These are phyloP conservation scores for Clitopilus passeckerianus DNA, from an alignment of 768 basidiomycete genomes.

Conservation along the genomic window DNA sequence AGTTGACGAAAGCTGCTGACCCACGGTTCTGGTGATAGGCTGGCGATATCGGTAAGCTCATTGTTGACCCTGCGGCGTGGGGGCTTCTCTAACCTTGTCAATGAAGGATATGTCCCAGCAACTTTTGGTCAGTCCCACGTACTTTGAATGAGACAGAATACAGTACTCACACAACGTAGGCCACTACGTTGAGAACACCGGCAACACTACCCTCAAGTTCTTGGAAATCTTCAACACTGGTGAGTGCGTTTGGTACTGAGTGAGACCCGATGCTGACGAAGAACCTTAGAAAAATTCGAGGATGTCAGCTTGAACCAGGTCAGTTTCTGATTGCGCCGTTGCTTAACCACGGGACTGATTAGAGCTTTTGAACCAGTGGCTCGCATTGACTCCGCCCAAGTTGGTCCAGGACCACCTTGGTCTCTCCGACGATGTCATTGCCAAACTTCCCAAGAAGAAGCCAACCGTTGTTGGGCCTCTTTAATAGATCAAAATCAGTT, in stretches of 20 bases:
- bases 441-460: conserved; percentile 33
- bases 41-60: conserved; percentile 49
- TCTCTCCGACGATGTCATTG: conserved; percentile 7
- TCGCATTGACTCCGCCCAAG: conserved; percentile 14
- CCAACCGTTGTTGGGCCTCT: conserved; percentile 26
- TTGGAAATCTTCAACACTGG: conserved; percentile 44
- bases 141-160: not conserved
- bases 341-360: not conserved
- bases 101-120: conserved; percentile 49
- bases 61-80: not conserved
- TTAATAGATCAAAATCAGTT: not conserved
- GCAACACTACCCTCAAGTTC: conserved; percentile 42
- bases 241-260: conserved; percentile 7
- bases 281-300: conserved; percentile 21
- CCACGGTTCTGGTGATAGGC: conserved; percentile 21
- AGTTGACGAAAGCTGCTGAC: not conserved
- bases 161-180: conserved; percentile 19
- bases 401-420: conserved; percentile 11
- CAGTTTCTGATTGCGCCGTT: conserved; percentile 2
- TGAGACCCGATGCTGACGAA: not conserved
- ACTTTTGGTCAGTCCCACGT: conserved; percentile 36
- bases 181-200: conserved; percentile 52
- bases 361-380: conserved; percentile 13
- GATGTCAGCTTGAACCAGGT: conserved; percentile 44
- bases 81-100: not conserved